Percentiles rank a stretch among this genome's conserved stretches.
These are phyloP conservation scores for Nicotiana paniculata DNA, from an alignment of 257 asterid species.

Conservation along the genomic window DNA sequence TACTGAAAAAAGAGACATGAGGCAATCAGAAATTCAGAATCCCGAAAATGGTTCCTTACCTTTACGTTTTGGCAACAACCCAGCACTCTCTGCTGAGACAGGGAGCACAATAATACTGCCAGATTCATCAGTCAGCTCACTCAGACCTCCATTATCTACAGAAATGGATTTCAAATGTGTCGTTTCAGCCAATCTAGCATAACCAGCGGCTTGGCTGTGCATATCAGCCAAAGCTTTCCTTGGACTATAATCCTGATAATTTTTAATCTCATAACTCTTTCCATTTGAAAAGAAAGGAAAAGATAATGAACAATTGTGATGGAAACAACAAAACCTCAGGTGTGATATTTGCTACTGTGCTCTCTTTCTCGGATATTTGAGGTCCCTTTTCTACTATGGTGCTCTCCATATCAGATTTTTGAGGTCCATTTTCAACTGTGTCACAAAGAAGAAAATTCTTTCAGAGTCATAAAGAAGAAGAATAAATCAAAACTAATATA, in stretches of 20 bases:
- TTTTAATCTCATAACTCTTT: background rate
- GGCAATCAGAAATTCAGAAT: background rate
- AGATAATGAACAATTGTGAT: background rate
- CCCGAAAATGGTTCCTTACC: slow-evolving; percentile 25
- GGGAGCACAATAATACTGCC: slow-evolving; percentile 70
- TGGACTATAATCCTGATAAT: slow-evolving; percentile 40
- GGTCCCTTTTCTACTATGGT: slow-evolving; percentile 24
- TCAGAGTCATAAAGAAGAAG: background rate
- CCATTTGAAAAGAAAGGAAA: background rate
- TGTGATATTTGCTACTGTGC: slow-evolving; percentile 17
- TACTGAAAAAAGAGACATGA: background rate
- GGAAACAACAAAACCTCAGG: slow-evolving; percentile 38
- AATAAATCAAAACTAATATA: background rate
- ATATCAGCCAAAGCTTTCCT: slow-evolving; percentile 33
- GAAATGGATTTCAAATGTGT: slow-evolving; percentile 27
- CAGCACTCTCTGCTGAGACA: slow-evolving; percentile 80
- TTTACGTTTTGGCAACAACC: slow-evolving; percentile 56
- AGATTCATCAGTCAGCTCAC: slow-evolving; percentile 70
- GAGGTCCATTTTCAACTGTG: slow-evolving; percentile 30
- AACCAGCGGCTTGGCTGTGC: slow-evolving; percentile 60
- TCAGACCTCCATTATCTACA: slow-evolving; percentile 42
- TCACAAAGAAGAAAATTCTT: background rate
- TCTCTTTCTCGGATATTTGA: slow-evolving; percentile 26
- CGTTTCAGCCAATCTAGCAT: slow-evolving; percentile 52
- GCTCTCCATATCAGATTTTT: slow-evolving; percentile 29